Base-by-base conservation (phyloP, 2,329 filamentous ascomycete genomes). In the Xylariaceae sp. region DNA sequence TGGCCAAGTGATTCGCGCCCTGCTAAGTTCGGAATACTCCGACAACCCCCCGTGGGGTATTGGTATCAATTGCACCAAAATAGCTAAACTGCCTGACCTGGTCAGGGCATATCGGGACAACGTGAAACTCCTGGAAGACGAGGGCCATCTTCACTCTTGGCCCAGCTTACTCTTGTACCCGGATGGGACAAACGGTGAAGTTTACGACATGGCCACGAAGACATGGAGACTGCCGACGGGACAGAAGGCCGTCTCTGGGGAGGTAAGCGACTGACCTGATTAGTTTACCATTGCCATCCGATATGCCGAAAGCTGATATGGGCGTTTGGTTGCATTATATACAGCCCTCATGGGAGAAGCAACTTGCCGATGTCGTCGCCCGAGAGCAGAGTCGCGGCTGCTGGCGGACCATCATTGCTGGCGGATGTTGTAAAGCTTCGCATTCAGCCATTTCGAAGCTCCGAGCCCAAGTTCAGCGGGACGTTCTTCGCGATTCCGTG, bases 51-150 rank as follows among this genome's bases (percentile, higher is more conserved):
- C 84, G 0, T 84, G 80, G 79, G 84, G 80, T 0, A 75, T 88
- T 29, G 85, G 85, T 1, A 78, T 88, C 64, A 88, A 88, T 68
- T 88, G 85, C 67, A 87, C 79, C 39, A 87, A 85, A 67, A 76
- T 88, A 35, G 74, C 78, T 48, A 84, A 86, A 66, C 72, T 89
- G 32, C 76, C 78, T 2, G 64, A 70, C 0, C 69, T 87, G 12
- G 69, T 89, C 19, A 70, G 68, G 19, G 72, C 77, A 47, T 85
- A 80, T 49, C 81, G 86, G 62, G 72, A 70, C 3, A 75, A 72
- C 6, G 66, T 84, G 12, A 55, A 58, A 7, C 59, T 55, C n/a
- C 50, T 81, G 60, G 53, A 75, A 1, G 50, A 64, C 3, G 60
- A 67, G 3, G 71, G 72, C 0, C 61, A 68, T 11, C 50, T 75